A percentile compares a stretch with the other conserved stretches of the same genome.
These are phyloP conservation scores for Oropetium thomaeum DNA, from an alignment of 176 grass and related monocot genomes.

Conservation along the genomic window DNA sequence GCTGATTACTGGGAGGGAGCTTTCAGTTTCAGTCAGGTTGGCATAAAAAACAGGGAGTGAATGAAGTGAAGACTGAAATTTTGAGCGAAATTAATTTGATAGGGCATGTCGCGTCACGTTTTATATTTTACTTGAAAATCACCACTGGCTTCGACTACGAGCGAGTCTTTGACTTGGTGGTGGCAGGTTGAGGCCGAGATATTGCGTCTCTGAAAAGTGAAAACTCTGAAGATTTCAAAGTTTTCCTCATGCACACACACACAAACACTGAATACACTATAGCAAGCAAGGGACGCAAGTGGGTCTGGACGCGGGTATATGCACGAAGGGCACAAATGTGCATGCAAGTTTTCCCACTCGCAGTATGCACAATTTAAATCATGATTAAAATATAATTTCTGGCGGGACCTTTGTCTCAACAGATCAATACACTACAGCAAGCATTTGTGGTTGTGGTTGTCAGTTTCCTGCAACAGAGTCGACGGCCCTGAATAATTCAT, in stretches of 20 bases:
- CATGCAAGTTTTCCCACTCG: neutral
- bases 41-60: neutral
- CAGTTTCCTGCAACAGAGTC: neutral
- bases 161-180: conserved; percentile 23
- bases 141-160: neutral
- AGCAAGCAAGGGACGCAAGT: too few species aligned
- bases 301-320: too few species aligned
- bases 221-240: neutral
- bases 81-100: neutral
- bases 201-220: neutral
- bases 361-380: neutral
- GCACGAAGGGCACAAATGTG: too few species aligned
- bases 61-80: neutral
- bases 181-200: neutral
- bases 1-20: neutral
- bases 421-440: too few species aligned
- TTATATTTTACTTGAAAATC: neutral
- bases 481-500: neutral
- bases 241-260: neutral
- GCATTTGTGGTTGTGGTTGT: too few species aligned
- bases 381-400: neutral
- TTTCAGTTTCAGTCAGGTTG: neutral
- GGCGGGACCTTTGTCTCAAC: neutral
- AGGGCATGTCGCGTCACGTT: neutral
- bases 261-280: too few species aligned